phyloP scores from a whole-genome alignment of 2,329 filamentous ascomycete genomes.

The Neonectria faginata region DNA sequence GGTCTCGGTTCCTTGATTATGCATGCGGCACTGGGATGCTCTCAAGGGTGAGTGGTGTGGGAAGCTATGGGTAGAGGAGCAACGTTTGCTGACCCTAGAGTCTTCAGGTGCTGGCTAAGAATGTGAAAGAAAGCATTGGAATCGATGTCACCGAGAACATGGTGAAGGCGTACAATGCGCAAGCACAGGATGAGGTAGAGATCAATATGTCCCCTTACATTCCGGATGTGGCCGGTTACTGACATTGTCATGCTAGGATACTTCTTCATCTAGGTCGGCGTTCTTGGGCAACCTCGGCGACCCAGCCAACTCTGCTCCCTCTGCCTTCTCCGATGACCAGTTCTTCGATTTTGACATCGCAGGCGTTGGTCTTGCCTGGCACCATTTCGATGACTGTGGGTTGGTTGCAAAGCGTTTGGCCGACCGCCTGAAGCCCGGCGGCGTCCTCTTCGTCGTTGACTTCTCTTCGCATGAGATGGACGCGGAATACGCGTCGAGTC shows the following conservation, averaged over 20 bases:
- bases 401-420: conserved; percentile 69
- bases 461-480: conserved; percentile 67
- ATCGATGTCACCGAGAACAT: conserved; percentile 79
- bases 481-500: conserved; percentile 39
- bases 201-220: conserved; percentile 2
- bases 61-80: background rate
- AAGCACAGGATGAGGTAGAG: conserved; percentile 65
- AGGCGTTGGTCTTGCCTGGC: conserved; percentile 71
- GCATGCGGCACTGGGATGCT: conserved; percentile 79
- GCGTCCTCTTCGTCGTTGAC: conserved; percentile 75
- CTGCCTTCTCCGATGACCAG: conserved; percentile 67
- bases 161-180: conserved; percentile 74
- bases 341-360: conserved; percentile 78
- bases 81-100: conserved; percentile 14
- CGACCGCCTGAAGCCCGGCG: conserved; percentile 72
- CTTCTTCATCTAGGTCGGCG: conserved; percentile 65
- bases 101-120: conserved; percentile 38
- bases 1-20: conserved; percentile 75
- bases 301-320: conserved; percentile 59
- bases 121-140: conserved; percentile 68
- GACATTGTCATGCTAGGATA: conserved; percentile 26
- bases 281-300: conserved; percentile 68
- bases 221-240: background rate
- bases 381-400: conserved; percentile 75
- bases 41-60: conserved; percentile 64